Evolutionary conservation across 1,139 yeast genomes (phyloP), one percentile per base, ranked within the genome.

Genomic region (Blastobotrys capitulatus): DNA sequence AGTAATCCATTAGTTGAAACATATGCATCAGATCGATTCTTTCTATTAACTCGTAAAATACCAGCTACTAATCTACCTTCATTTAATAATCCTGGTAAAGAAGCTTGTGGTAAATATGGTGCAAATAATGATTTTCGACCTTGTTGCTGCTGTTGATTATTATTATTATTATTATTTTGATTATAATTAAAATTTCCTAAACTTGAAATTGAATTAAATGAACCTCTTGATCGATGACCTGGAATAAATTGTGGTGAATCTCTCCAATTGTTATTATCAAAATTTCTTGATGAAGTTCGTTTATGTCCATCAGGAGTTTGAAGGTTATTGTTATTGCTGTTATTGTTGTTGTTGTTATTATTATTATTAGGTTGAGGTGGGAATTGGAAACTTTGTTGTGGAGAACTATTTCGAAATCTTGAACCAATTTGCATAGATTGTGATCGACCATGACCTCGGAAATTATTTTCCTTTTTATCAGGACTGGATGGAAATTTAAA

Each of bases 51-150:
- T 58, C 98, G 79, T 60, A 92, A 75, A 22, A 86, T 83, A 59
- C 98, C 98, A 4, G 95, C 84, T 7, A 92, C 98, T 52, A 92
- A 75, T 55, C 90, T 79, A 20, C 98, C 98, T 57, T 92, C 97
- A 56, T 80, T 81, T 48, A 92, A 82, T 54, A 92, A 75, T 29
- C 84, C 95, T 0, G 98, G 97, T 49, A 92, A 79, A 1, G 95
- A 83, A 3, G 90, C 86, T 63, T 92, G 98, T 3, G 97, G 96
- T 52, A 92, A 76, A 64, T 92, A 92, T 6, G 98, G 98, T 27
- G 97, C 96, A 71, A 92, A 92, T 50, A 92, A 76, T 0, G 96
- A 86, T 64, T 90, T 92, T 60, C 98, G 80, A 13, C 44, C 68
- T 64, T 70, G 47, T 66, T 57, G 52, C 64, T 62, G 39, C 47